Percentiles rank a stretch among this genome's conserved stretches.
These are phyloP conservation scores for Psilocybe tampanensis DNA, from an alignment of 768 basidiomycete species.

Conservation along the genomic window DNA sequence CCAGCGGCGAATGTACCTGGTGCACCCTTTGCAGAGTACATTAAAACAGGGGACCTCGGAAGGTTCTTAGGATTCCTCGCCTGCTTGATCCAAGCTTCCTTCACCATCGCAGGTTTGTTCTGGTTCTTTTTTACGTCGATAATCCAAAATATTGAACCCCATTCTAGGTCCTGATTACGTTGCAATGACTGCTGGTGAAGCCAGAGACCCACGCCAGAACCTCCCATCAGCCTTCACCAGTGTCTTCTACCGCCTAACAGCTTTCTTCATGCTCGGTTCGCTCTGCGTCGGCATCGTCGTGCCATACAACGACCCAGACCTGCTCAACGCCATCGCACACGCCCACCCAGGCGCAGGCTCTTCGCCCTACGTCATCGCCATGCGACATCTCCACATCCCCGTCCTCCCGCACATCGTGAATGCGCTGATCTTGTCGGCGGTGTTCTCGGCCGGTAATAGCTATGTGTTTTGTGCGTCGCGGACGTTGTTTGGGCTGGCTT, in stretches of 20 bases:
- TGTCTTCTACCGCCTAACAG: conserved; percentile 78
- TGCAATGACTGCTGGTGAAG: conserved; percentile 71
- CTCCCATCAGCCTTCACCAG: conserved; percentile 72
- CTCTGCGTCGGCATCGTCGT: conserved; percentile 79
- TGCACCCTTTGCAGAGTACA: conserved; percentile 60
- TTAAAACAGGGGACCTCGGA: conserved; percentile 53
- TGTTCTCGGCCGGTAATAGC: conserved; percentile 75
- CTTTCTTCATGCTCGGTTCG: conserved; percentile 78
- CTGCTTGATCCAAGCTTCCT: conserved; percentile 62
- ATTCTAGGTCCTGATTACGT: conserved; percentile 51
- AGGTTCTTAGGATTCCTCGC: conserved; percentile 66
- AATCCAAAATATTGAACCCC: neutral
- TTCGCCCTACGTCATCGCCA: conserved; percentile 87
- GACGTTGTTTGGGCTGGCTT: conserved; percentile 55
- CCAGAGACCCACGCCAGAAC: conserved; percentile 65
- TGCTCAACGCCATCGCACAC: conserved; percentile 54
- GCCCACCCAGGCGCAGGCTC: conserved; percentile 61
- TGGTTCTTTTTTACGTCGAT: neutral
- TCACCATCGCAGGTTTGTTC: conserved; percentile 58
- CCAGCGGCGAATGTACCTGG: conserved; percentile 46
- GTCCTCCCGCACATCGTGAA: conserved; percentile 73
- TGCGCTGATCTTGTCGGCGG: conserved; percentile 63
- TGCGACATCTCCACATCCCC: conserved; percentile 67
- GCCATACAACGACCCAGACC: conserved; percentile 64
- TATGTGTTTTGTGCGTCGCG: conserved; percentile 65